Evolutionary conservation across 805 yeast species (phyloP), one percentile per base, ranked within the genome.

Genomic region (Yamadazyma olivae): DNA sequence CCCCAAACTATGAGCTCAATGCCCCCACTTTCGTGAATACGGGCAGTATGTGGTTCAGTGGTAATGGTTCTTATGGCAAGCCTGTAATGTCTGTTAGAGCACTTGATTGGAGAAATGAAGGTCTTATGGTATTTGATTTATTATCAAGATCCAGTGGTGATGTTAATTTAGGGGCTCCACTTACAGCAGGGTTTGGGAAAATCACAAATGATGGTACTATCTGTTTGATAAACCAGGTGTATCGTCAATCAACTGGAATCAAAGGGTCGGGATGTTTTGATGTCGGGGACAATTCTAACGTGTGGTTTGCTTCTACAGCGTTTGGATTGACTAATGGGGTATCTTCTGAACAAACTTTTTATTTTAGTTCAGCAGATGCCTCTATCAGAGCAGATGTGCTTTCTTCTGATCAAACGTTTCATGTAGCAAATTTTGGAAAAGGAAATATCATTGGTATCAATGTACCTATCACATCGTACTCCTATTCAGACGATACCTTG

Each of bases 151-250:
- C 33, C 14, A 19, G 29, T 17, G 43, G 46, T 10, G 12, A 31
- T 5, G 53, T 42, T n/a, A 30, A 25, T 17, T 35, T 49, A n/a
- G 53, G 50, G 12, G 30, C 33, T 17, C 29, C 33, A 8, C 18
- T 13, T 12, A 22, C 14, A 4, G 30, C 41, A 5, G 44, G 51
- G 14, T 26, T 30, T 10, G 30, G 38, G 1, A 49, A 51, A 13
- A 45, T 44, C 36, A n/a, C 36, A 32, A 33, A 56, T 30, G 22
- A 33, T 16, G 61, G 61, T 30, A 45, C 47, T 13, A 49, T 56
- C 24, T 56, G 63, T 48, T 47, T 56, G 27, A 32, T 38, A 34
- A 54, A 51, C 30, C 41, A 45, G 22, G 36, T 23, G 8, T 52
- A 42, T 36, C 15, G 30, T 7, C 51, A 48, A 37, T 33, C 44